Evolutionary conservation across 306 rosid genomes (phyloP).

Genomic region (Cucurbita ficifolia): DNA sequence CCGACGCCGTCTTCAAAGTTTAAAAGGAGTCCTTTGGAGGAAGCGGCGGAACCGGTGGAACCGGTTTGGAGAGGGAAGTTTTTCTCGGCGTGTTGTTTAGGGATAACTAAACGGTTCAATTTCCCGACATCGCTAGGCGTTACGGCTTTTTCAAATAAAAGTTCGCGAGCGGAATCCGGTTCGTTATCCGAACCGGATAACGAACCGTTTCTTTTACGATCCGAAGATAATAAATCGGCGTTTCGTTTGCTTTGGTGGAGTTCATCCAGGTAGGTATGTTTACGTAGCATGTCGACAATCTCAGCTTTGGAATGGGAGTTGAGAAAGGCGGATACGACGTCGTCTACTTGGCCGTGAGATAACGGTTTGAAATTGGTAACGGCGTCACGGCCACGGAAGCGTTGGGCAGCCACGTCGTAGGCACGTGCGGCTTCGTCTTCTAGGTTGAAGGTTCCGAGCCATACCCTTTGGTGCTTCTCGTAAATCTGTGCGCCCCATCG

Average conservation of each 20-base stretch:
- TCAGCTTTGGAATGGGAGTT: conserved; percentile 73
- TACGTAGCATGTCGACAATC: conserved; percentile 89
- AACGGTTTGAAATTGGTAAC: conserved; percentile 64
- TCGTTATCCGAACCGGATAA: conserved; percentile 2
- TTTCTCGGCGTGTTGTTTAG: conserved; percentile 87
- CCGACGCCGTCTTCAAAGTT: too few relatives aligned
- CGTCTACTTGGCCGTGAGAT: conserved; percentile 1
- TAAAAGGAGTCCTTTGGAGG: too few relatives aligned
- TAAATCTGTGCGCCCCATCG: conserved; percentile 99
- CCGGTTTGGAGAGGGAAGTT: conserved; percentile 62
- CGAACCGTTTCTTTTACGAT: not conserved
- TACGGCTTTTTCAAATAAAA: conserved; percentile 70
- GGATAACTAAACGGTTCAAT: conserved; percentile 31
- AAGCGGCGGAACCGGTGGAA: not conserved
- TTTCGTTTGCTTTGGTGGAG: conserved; percentile 65
- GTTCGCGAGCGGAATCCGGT: conserved; percentile 35
- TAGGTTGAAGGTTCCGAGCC: conserved; percentile 91
- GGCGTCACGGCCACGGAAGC: conserved; percentile 92
- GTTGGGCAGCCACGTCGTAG: conserved; percentile 77
- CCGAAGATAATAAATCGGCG: conserved; percentile 14
- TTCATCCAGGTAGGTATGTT: conserved; percentile 89
- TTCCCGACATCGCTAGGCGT: conserved; percentile 97
- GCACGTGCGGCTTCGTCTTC: conserved; percentile 85
- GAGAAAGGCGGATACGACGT: conserved; percentile 45
- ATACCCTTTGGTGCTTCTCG: conserved; percentile 96